Base-by-base conservation (phyloP, 31 red algal genomes). In the Bonnemaisonia californica region DNA sequence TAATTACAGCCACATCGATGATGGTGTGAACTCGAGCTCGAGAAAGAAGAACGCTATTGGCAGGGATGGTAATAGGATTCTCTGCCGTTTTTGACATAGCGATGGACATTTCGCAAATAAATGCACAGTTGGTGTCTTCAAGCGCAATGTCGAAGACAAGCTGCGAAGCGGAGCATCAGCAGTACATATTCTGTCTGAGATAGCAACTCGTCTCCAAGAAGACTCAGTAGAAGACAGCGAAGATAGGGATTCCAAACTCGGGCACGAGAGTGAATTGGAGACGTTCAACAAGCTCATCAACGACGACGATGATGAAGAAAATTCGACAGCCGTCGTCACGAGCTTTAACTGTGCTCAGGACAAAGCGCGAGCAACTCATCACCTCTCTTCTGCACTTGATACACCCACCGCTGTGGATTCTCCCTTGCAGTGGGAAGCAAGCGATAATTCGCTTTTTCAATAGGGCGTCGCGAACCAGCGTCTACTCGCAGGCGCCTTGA, bases 171-270 rank as follows among this genome's bases (percentile, higher is more conserved):
- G 30, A 7, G 54, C 29, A 9, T 54, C 73, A 38, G 45, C 73
- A 2, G 36, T 77, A 19, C 54, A 77, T 54, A 29, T 60, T 30
- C 54, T 77, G 2, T 77, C 73, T 8, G 73, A 77, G 24, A 31
- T 77, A 4, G 56, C 60, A 3, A 77, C 42, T 38, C 54, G 28
- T 30, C 29, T 77, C 2, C n/a, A 69, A 2, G 18, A 28, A 5
- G 41, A 68, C 4, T 51, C 45, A 51, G 16, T 51, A 51, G 16
- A 51, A 7, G 45, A 16, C 7, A 51, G 16, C 9, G 45, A 51
- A 7, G 9, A 51, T 16, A 51, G 16, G 7, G 45, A 38, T 16
- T 33, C 3, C 47, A 11, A 31, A 24, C 38, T 27, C 22, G 16
- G 38, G 41, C 4, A 5, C 69, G 5, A 54, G 41, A 21, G 45